Evolutionary conservation across 441 rosid genomes (phyloP).

Genomic region (Gossypium trilobum): DNA sequence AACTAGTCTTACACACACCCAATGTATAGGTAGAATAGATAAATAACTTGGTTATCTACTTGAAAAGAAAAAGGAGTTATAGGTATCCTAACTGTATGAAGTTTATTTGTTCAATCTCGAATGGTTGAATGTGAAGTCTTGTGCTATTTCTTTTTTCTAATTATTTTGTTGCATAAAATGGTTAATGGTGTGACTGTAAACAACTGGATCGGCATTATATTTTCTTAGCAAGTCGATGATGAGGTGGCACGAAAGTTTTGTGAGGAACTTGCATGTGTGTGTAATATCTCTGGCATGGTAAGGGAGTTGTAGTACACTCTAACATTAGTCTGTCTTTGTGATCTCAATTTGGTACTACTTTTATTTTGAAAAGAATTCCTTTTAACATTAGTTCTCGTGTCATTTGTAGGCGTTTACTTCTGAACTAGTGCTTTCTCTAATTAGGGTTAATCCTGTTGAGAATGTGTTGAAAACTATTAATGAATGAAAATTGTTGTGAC

Average conservation of each 20-base stretch:
- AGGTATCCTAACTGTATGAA: neutral
- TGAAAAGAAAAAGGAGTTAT: neutral
- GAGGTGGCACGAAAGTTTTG: constrained; percentile 61
- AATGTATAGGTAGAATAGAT: neutral
- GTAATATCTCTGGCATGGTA: constrained; percentile 79
- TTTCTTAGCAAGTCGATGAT: constrained; percentile 39
- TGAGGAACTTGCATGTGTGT: constrained; percentile 68
- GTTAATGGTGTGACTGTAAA: constrained; percentile 61
- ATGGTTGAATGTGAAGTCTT: neutral
- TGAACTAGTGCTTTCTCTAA: constrained; percentile 56
- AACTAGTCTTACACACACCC: neutral
- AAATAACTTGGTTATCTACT: neutral
- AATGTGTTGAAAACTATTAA: too few species aligned
- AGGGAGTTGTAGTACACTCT: neutral
- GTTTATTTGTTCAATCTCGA: neutral
- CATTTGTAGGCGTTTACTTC: constrained; percentile 56
- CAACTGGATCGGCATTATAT: too few species aligned
- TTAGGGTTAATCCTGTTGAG: constrained; percentile 52
- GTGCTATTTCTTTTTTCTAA: neutral
- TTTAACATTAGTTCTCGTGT: neutral
- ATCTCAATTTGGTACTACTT: neutral
- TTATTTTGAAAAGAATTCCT: neutral
- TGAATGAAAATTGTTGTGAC: too few species aligned
- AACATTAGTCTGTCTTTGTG: neutral
- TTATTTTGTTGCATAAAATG: constrained; percentile 47